Conservation (phyloP, 345 rosid species). For the Melaleuca alternifolia region DNA sequence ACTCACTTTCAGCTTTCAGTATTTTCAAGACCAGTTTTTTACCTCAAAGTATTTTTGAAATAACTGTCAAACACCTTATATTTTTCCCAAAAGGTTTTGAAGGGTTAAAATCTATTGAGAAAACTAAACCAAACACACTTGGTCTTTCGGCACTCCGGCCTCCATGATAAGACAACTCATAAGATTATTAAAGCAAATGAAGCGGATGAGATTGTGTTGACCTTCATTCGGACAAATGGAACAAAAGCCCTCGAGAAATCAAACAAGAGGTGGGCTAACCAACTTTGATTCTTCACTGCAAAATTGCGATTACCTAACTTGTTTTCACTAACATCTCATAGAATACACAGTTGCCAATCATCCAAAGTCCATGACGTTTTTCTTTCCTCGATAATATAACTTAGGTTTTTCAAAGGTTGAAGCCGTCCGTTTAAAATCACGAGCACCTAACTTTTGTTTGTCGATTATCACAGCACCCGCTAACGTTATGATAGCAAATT, state of each 20-base stretch:
- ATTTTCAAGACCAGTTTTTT: too few species aligned
- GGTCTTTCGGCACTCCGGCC: too few species aligned
- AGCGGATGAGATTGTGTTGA: neutral
- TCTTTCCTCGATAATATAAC: neutral
- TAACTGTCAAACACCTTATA: too few species aligned
- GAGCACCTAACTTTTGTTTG: neutral
- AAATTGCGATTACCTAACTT: neutral
- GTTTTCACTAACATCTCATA: neutral
- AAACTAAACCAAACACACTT: too few species aligned
- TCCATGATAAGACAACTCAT: too few species aligned
- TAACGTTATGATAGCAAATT: neutral
- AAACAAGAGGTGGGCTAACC: neutral
- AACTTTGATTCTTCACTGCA: neutral
- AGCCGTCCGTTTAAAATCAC: neutral
- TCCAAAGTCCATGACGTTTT: accelerated
- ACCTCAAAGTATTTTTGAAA: too few species aligned
- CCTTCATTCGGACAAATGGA: too few species aligned
- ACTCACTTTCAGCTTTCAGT: too few species aligned
- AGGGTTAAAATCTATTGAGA: too few species aligned
- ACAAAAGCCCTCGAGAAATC: neutral
- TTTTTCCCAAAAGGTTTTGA: too few species aligned
- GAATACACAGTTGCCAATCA: neutral
- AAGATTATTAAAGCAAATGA: neutral
- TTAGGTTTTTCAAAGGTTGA: neutral
- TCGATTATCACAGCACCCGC: neutral